Evolutionary conservation across 108 stramenopile genomes (phyloP), one percentile per base, ranked within the genome.

Genomic region (Schizochytrium sp.): DNA sequence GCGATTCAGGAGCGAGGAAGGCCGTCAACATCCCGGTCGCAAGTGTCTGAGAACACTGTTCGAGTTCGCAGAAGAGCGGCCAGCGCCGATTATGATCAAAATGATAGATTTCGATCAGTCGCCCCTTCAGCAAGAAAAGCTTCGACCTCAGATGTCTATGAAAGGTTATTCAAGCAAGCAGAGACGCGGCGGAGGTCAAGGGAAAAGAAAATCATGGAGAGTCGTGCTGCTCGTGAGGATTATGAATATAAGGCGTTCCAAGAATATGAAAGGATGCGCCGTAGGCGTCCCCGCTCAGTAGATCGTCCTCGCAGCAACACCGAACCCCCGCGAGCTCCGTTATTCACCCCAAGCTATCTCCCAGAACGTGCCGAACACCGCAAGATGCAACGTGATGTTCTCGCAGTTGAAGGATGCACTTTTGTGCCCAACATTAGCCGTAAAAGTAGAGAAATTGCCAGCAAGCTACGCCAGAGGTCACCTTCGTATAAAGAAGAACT

Each of bases 111-210:
- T 17, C 59, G 0, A 60, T 17, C 17, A 17, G 59, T n/a, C 19
- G 28, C 19, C 19, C 17, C 28, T 60, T 60, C 59, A 60, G 19
- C 19, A 60, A n/a, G 59, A n/a, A 17, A n/a, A 17, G 59, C 59
- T 1, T 44, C 64, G 64, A 8, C 53, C 50, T 38, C 76, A 2
- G 76, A 83, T 3, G 76, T 83, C 17, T 83, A 83, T 40, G 76
- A 83, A 53, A 17, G 76, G n/a, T 53, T 83, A 10, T 83, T 55
- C 76, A 83, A 83, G 53, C 50, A 83, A 28, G 76, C 76, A 38
- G 50, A 83, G 28, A 2, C 38, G 47, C 64, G 64, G 0, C 10
- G 76, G 28, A 42, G 10, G 8, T 83, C 76, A 2, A 17, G 55
- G 13, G 50, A 55, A 53, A 5, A 40, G 1, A 47, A 53, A 13